Evolutionary conservation across 805 yeast species (phyloP).

Genomic region (Schwanniomyces vanrijiae): DNA sequence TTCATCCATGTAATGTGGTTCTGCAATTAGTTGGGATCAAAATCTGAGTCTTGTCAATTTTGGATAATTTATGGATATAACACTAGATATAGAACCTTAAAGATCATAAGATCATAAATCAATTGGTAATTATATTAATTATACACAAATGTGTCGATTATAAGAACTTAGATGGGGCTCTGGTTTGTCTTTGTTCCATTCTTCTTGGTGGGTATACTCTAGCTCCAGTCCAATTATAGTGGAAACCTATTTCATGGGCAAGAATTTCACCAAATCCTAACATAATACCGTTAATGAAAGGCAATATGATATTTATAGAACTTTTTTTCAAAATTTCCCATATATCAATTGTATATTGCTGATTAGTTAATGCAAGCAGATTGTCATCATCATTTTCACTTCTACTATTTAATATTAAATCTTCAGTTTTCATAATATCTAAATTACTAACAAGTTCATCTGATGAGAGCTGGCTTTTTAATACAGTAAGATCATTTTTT

Average conservation of each 20-base stretch:
- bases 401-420: constrained; percentile 20
- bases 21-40: too few species aligned
- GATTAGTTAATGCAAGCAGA: background rate
- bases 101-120: too few species aligned
- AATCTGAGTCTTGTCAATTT: too few species aligned
- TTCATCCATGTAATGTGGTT: too few species aligned
- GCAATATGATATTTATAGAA: constrained; percentile 75
- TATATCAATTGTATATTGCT: constrained; percentile 17
- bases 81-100: too few species aligned
- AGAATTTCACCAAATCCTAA: constrained; percentile 92
- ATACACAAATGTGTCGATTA: constrained; percentile 1
- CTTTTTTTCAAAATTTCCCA: constrained; percentile 48
- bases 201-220: constrained; percentile 48
- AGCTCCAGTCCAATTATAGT: constrained; percentile 74
- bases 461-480: constrained; percentile 26
- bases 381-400: constrained; percentile 11
- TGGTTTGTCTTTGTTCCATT: constrained; percentile 20
- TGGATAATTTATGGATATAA: too few species aligned
- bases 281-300: constrained; percentile 92
- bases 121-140: too few species aligned
- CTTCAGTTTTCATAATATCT: constrained; percentile 28
- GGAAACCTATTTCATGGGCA: constrained; percentile 90
- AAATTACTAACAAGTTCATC: constrained; percentile 28
- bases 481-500: constrained; percentile 20
- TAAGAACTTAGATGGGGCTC: constrained; percentile 16